Percentiles rank a stretch among this genome's conserved stretches.
phyloP scores from a whole-genome alignment of 2,329 filamentous ascomycete genomes.

The Aspergillus sp. region DNA sequence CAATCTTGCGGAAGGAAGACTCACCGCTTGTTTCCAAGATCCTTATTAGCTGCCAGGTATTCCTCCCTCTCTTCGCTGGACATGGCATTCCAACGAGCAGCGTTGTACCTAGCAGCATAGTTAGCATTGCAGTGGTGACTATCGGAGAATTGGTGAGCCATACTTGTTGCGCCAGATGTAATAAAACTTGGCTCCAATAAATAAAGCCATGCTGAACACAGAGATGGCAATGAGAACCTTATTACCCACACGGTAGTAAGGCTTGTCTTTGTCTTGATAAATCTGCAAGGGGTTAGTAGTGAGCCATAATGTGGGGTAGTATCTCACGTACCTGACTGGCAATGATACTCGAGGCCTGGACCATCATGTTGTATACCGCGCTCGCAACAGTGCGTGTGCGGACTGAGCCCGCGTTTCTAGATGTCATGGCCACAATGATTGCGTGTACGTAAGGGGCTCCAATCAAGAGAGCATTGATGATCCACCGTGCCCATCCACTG shows the following conservation, averaged over 20 bases:
- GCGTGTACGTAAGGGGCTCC: slow-evolving; percentile 63
- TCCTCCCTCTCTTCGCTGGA: slow-evolving; percentile 38
- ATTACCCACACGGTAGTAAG: slow-evolving; percentile 61
- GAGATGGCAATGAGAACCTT: slow-evolving; percentile 58
- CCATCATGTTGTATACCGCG: slow-evolving; percentile 51
- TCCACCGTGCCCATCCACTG: slow-evolving; percentile 56
- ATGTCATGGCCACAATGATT: slow-evolving; percentile 51
- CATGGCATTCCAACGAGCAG: slow-evolving; percentile 45
- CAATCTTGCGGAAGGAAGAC: background rate
- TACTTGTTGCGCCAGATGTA: slow-evolving; percentile 46
- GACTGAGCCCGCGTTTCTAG: slow-evolving; percentile 47
- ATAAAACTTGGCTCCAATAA: slow-evolving; percentile 48
- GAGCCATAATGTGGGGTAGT: background rate
- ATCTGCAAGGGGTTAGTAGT: slow-evolving; percentile 44
- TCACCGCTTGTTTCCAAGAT: slow-evolving; percentile 49
- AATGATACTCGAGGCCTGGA: slow-evolving; percentile 47
- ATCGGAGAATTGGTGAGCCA: slow-evolving; percentile 11
- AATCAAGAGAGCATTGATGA: slow-evolving; percentile 55
- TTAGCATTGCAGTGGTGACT: slow-evolving; percentile 5
- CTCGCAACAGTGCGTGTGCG: slow-evolving; percentile 46
- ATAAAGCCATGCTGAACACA: slow-evolving; percentile 52
- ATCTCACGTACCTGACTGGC: slow-evolving; percentile 37
- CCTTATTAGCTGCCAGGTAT: slow-evolving; percentile 42
- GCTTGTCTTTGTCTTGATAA: slow-evolving; percentile 58
- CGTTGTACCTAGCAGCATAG: slow-evolving; percentile 29